Percentiles rank a stretch among this genome's conserved stretches.
Conservation (phyloP, 306 rosid genomes). For the Ochetophila trinervis region DNA sequence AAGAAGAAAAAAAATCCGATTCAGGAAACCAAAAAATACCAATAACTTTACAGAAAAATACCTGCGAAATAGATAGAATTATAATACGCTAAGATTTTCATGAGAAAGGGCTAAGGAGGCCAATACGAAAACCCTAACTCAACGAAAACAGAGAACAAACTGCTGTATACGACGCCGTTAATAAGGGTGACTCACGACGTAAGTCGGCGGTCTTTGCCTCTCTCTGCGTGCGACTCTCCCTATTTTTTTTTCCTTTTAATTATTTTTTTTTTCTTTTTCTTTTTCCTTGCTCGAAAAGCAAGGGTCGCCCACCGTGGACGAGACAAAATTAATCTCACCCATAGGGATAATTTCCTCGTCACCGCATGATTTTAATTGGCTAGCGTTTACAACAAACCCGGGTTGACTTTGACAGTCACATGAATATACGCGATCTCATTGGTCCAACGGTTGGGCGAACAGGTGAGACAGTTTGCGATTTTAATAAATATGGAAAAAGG, state of each 20-base stretch:
- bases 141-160: neutral
- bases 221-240: neutral
- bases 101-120: neutral
- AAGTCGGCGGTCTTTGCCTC: conserved; percentile 13
- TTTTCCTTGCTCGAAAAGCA: conserved; percentile 22
- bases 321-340: neutral
- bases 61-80: conserved; percentile 1
- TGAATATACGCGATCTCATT: neutral
- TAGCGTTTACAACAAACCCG: neutral
- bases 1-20: neutral
- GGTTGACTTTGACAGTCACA: neutral
- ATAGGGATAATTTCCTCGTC: neutral
- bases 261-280: neutral
- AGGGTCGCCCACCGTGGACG: neutral
- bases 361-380: neutral
- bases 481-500: too few species aligned
- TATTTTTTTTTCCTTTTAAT: neutral
- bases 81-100: neutral
- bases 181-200: conserved; percentile 5
- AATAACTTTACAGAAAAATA: neutral
- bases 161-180: conserved; percentile 14
- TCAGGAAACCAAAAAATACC: neutral
- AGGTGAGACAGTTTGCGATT: too few species aligned
- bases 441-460: too few species aligned
- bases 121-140: conserved; percentile 12